Conservation (phyloP, 83 land plant species). For the Thuja plicata region DNA sequence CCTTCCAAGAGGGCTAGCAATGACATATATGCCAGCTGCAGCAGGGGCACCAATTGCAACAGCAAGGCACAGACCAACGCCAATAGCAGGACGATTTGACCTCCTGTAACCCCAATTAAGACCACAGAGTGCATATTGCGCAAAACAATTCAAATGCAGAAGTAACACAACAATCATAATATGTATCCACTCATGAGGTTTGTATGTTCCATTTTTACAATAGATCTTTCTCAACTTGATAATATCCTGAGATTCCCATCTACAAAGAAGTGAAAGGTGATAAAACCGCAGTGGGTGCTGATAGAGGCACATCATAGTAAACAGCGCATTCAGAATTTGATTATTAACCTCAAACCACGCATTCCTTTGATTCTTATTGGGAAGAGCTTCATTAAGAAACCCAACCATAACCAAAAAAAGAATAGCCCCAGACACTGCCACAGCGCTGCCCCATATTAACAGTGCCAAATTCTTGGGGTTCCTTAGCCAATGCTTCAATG, state of each 20-base stretch:
- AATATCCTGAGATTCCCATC: constrained; percentile 70
- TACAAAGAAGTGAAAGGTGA: constrained; percentile 53
- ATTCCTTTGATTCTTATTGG: constrained; percentile 55
- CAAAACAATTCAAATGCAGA: constrained; percentile 81
- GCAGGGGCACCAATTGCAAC: constrained; percentile 74
- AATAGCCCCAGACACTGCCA: constrained; percentile 67
- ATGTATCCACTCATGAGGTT: constrained; percentile 87
- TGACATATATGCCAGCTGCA: constrained; percentile 70
- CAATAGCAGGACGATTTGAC: constrained; percentile 72
- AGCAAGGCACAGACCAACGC: constrained; percentile 61
- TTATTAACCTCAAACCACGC: constrained; percentile 84
- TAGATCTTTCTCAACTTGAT: constrained; percentile 58
- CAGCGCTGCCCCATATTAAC: constrained; percentile 60
- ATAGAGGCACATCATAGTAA: constrained; percentile 81
- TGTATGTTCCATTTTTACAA: constrained; percentile 80
- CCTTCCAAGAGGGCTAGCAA: constrained; percentile 74
- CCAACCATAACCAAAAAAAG: constrained; percentile 88
- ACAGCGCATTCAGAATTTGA: constrained; percentile 84
- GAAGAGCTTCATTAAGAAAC: constrained; percentile 58
- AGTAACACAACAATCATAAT: constrained; percentile 78
- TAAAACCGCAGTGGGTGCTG: constrained; percentile 68
- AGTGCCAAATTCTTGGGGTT: constrained; percentile 74
- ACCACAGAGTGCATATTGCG: constrained; percentile 87
- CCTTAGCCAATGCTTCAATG: constrained; percentile 50
- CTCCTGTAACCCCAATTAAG: constrained; percentile 83